Base-by-base conservation (phyloP, 106 monocot species). In the Dioscorea alata region DNA sequence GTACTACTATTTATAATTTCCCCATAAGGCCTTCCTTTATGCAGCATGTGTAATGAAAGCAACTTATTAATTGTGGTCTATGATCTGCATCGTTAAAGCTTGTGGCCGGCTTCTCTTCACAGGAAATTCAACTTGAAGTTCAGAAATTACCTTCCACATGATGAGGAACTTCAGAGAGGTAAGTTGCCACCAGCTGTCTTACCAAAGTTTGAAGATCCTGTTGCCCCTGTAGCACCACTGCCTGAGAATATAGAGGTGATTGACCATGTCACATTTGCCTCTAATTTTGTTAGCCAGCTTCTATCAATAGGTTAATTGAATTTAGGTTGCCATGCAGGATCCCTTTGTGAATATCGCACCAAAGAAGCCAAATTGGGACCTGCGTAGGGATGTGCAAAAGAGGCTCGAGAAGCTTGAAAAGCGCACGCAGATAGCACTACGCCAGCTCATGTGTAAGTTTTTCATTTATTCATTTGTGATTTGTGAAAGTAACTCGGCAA, bases 331-430 rank as follows among this genome's bases (percentile, higher is more conserved):
- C 56, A 48, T 70, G 52, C 77, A 99, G 99, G 93, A 99, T 67
- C 99, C 93, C 21, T 99, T 99, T 77, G 50, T 90, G 28, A 99
- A 93, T 33, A 99, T 99, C 63, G 99, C 99, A 33, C 99, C 99
- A 59, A 99, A 90, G 83, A 99, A 99, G 64, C 99, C 99, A n/a
- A 93, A 99, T 68, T 99, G 99, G 93, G 99, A 99, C 71, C 85
- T 99, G 12, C 68, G 84, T 33, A 80, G 99, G 63, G 93, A 93
- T 67, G 90, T 99, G 69, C 93, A 99, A 63, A 93, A 93, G 77
- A 93, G 67, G 74, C 90, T 99, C 15, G 93, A 99, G 64, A 99
- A 99, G 63, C 93, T 99, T 22, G 93, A 99, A 59, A 90, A 77
- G 73, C 90, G 99, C 67, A 99, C 99, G 18, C 85, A 85, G 80